Evolutionary conservation across 2,329 filamentous ascomycete species (phyloP).

Genomic region (Scopulariopsis brevicaulis): DNA sequence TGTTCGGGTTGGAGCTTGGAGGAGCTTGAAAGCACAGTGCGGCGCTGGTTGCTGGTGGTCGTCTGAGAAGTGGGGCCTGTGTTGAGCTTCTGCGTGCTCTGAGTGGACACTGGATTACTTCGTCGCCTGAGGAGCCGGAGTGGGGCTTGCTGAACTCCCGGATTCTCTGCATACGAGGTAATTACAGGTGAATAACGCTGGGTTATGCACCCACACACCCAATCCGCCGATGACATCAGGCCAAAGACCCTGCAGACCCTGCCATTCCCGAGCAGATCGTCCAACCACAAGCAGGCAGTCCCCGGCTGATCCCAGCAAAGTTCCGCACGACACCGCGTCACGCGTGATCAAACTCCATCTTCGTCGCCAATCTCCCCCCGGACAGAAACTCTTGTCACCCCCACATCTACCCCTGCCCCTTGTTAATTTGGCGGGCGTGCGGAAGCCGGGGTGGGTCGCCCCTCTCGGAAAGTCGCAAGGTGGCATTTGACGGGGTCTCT

Average conservation of each 20-base stretch:
- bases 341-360: neutral
- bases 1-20: too few relatives aligned
- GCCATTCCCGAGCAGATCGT: neutral
- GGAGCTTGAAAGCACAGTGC: too few relatives aligned
- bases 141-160: neutral
- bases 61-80: neutral
- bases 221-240: neutral
- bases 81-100: neutral
- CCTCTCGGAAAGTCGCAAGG: neutral
- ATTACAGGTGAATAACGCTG: neutral
- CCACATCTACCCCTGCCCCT: neutral
- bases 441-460: neutral
- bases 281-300: neutral
- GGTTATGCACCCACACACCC: neutral
- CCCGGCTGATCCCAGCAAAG: neutral
- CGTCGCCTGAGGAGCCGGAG: neutral
- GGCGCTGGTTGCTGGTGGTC: neutral
- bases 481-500: neutral
- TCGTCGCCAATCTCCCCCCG: neutral
- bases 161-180: neutral
- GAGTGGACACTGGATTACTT: neutral
- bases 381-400: neutral
- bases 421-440: neutral
- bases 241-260: neutral
- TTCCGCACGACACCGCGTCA: neutral